A percentile compares a stretch with the other conserved stretches of the same genome.
phyloP scores from a whole-genome alignment of 805 yeast species.

The Teunomyces stri region DNA sequence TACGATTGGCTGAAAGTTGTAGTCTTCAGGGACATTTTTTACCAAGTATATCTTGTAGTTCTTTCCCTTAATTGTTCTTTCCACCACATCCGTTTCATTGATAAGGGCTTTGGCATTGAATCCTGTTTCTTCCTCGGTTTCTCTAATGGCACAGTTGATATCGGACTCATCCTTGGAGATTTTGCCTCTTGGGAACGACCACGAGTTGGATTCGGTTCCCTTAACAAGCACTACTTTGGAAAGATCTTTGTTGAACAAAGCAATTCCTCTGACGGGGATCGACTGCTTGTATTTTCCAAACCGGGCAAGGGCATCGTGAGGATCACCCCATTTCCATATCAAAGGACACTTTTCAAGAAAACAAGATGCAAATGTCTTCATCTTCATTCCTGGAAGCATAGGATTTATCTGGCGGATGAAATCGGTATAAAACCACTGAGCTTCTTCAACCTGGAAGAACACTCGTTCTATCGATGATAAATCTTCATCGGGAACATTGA shows the following conservation, averaged over 20 bases:
- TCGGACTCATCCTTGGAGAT: constrained; percentile 92
- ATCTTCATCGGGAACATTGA: constrained; percentile 92
- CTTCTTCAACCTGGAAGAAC: constrained; percentile 93
- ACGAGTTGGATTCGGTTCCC: constrained; percentile 73
- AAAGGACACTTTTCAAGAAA: constrained; percentile 69
- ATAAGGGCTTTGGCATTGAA: constrained; percentile 72
- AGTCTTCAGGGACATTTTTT: constrained; percentile 73
- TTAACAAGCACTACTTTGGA: constrained; percentile 75
- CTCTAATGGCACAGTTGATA: constrained; percentile 85
- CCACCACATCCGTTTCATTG: constrained; percentile 70
- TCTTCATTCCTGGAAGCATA: constrained; percentile 68
- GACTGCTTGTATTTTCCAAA: constrained; percentile 84
- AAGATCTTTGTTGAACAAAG: constrained; percentile 69
- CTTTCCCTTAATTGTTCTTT: constrained; percentile 78
- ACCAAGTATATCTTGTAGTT: constrained; percentile 80
- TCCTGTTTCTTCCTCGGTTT: constrained; percentile 91
- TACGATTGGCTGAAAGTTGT: constrained; percentile 74
- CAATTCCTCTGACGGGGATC: constrained; percentile 96
- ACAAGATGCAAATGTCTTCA: constrained; percentile 70
- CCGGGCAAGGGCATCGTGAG: constrained; percentile 71
- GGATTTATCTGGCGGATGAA: constrained; percentile 73
- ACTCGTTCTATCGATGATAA: constrained; percentile 75
- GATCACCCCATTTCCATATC: constrained; percentile 82
- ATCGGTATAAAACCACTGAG: constrained; percentile 96
- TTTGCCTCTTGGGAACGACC: constrained; percentile 98